Conservation (phyloP, 306 rosid genomes). For the Cucurbita argyrosperma region DNA sequence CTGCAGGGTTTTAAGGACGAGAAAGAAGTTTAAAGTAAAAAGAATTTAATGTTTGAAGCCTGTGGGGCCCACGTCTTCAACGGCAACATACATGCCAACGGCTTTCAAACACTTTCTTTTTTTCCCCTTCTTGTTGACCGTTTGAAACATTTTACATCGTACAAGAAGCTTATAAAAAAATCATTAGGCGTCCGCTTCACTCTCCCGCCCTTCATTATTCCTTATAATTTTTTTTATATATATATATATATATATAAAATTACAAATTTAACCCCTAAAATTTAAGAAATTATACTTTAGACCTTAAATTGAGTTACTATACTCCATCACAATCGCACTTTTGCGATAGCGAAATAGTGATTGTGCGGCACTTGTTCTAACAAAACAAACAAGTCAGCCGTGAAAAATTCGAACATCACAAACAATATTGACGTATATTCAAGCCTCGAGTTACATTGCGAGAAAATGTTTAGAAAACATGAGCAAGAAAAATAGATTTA, state of each 20-base stretch:
- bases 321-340: fast-evolving
- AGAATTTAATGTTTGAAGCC: not conserved
- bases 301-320: too few species aligned
- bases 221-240: not conserved
- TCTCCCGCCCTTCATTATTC: not conserved
- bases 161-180: not conserved
- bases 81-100: slow-evolving; percentile 5
- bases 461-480: too few species aligned
- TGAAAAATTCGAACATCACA: too few species aligned
- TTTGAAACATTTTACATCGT: not conserved
- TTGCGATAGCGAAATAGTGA: too few species aligned
- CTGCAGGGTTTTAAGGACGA: not conserved
- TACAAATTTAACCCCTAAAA: too few species aligned
- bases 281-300: too few species aligned
- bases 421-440: too few species aligned
- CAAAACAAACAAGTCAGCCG: too few species aligned
- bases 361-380: too few species aligned
- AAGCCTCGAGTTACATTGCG: too few species aligned
- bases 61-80: not conserved
- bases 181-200: not conserved
- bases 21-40: not conserved
- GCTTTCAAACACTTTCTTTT: not conserved
- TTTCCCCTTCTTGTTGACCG: not conserved
- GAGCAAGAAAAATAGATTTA: too few species aligned
- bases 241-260: too few species aligned